phyloP scores from a whole-genome alignment of 768 basidiomycete genomes.

The Rhodocollybia butyracea region DNA sequence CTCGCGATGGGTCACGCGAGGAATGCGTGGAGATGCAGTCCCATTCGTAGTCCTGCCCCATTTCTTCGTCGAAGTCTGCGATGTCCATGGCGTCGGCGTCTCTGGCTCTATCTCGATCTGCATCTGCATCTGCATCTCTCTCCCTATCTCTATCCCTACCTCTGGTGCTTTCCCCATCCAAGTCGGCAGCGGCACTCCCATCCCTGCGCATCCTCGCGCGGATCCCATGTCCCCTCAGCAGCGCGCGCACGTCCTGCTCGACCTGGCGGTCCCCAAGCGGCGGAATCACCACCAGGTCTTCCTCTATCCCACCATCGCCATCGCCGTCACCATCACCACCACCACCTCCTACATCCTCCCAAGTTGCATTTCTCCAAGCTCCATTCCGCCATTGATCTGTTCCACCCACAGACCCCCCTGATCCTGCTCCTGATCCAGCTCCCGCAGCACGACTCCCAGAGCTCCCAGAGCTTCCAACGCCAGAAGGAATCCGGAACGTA shows the following conservation, averaged over 20 bases:
- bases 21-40: slow-evolving; percentile 52
- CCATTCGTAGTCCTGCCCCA: slow-evolving; percentile 37
- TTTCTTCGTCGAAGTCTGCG: no score
- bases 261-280: slow-evolving; percentile 51
- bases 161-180: neutral
- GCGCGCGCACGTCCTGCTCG: slow-evolving; percentile 55
- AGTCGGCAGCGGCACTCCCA: neutral
- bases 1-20: slow-evolving; percentile 16
- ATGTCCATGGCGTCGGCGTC: no score
- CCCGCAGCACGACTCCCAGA: no score
- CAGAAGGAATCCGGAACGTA: slow-evolving; percentile 48
- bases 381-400: slow-evolving; percentile 7
- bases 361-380: slow-evolving; percentile 5
- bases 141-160: slow-evolving; percentile 17
- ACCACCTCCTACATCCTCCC: slow-evolving; percentile 12
- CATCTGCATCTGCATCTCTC: slow-evolving; percentile 40
- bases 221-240: slow-evolving; percentile 48
- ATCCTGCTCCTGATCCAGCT: neutral
- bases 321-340: slow-evolving; percentile 17
- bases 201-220: slow-evolving; percentile 27
- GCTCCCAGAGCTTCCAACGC: neutral
- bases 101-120: slow-evolving; percentile 9
- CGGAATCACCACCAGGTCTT: slow-evolving; percentile 53
- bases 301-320: slow-evolving; percentile 36
- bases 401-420: neutral